Evolutionary conservation across 2,329 filamentous ascomycete species (phyloP).

Genomic region (Aspergillus cejpii): DNA sequence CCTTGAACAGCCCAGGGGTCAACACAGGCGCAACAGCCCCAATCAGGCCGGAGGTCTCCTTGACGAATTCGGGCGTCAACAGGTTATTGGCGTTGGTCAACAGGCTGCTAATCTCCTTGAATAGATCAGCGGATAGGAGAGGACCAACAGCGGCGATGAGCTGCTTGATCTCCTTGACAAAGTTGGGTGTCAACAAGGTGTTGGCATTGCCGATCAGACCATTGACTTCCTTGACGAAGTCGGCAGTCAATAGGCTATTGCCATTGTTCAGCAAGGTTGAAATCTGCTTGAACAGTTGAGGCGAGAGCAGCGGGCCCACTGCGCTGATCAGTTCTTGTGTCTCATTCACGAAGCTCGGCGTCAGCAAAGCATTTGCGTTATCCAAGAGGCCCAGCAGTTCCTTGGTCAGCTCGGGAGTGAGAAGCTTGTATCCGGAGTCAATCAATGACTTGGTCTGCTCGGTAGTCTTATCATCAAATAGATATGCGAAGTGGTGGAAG

Average conservation of each 20-base stretch:
- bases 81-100: slow-evolving; percentile 25
- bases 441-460: slow-evolving; percentile 26
- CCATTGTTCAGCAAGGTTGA: slow-evolving; percentile 3
- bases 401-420: slow-evolving; percentile 23
- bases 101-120: slow-evolving; percentile 9
- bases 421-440: slow-evolving; percentile 18
- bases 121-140: slow-evolving; percentile 2
- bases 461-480: slow-evolving; percentile 30
- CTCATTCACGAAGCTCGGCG: slow-evolving; percentile 3
- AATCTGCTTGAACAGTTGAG: slow-evolving; percentile 5
- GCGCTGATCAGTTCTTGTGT: slow-evolving; percentile 1
- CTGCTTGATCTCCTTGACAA: slow-evolving; percentile 1
- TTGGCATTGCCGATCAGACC: slow-evolving; percentile 10
- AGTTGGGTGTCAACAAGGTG: slow-evolving; percentile 3
- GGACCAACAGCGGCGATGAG: slow-evolving; percentile 3
- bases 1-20: slow-evolving; percentile 21
- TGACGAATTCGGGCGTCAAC: slow-evolving; percentile 27
- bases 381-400: slow-evolving; percentile 13
- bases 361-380: slow-evolving; percentile 11
- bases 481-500: slow-evolving; percentile 30
- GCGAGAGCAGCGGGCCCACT: slow-evolving; percentile 1
- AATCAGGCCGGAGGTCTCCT: slow-evolving; percentile 22
- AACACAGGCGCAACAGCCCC: slow-evolving; percentile 19
- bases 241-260: slow-evolving; percentile 5
- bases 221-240: slow-evolving; percentile 9